phyloP scores from a whole-genome alignment of 2,329 filamentous ascomycete species.

The Fusarium clavum region DNA sequence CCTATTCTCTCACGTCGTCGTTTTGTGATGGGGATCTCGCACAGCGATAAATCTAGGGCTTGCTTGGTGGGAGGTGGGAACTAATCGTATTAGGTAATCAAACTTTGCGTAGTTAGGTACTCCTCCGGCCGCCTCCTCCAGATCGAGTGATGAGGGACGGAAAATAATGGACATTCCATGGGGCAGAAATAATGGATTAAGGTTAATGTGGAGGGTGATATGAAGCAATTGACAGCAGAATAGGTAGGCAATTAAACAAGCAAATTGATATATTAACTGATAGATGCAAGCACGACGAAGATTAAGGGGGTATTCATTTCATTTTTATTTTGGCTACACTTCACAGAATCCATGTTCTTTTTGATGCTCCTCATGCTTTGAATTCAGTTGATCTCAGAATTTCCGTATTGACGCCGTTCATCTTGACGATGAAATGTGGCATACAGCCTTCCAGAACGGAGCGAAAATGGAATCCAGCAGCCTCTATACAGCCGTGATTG shows the following conservation, averaged over 20 bases:
- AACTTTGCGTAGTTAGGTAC: conserved; percentile 20
- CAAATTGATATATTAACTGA: background rate
- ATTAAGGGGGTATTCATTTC: conserved; percentile 46
- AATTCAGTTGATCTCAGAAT: conserved; percentile 62
- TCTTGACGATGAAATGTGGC: conserved; percentile 69
- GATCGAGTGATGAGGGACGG: conserved; percentile 25
- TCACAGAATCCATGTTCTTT: conserved; percentile 49
- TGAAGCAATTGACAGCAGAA: background rate
- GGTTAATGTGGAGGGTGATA: conserved; percentile 14
- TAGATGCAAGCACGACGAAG: conserved; percentile 5
- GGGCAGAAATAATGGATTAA: conserved; percentile 4
- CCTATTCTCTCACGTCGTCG: conserved; percentile 50
- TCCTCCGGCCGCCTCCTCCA: conserved; percentile 17
- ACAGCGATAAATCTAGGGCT: conserved; percentile 60
- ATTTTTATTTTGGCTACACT: conserved; percentile 49
- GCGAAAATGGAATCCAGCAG: conserved; percentile 69
- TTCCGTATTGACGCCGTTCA: conserved; percentile 76
- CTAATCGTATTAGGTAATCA: conserved; percentile 58
- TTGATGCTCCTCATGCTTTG: conserved; percentile 50
- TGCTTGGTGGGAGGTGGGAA: conserved; percentile 55
- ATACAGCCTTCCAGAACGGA: conserved; percentile 72
- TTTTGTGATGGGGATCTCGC: conserved; percentile 56
- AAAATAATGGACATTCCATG: conserved; percentile 3
- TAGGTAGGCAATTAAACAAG: background rate
- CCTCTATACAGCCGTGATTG: conserved; percentile 58